Conservation (phyloP, 768 basidiomycete species). For the Cantharellus cinnabarinus region DNA sequence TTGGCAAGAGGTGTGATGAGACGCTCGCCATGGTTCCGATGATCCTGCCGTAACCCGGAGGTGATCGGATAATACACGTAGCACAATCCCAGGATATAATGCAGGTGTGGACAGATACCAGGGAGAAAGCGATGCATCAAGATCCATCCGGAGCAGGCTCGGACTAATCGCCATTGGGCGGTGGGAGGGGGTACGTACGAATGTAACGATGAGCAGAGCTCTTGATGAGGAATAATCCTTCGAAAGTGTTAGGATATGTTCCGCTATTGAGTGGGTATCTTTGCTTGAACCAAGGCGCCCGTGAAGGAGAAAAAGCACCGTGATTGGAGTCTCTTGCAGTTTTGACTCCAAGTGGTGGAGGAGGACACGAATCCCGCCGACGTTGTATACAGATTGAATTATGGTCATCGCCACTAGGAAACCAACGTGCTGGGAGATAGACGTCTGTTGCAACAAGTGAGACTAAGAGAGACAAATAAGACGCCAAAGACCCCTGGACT, state of each 20-base stretch:
- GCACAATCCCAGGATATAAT: too few species aligned
- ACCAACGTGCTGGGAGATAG: too few species aligned
- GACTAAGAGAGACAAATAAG: too few species aligned
- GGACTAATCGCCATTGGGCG: not conserved
- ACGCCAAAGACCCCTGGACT: too few species aligned
- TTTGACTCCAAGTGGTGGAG: not conserved
- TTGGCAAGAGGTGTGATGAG: slow-evolving; percentile 21
- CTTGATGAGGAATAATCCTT: slow-evolving; percentile 7
- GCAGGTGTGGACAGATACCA: not conserved
- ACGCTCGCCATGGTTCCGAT: slow-evolving; percentile 32
- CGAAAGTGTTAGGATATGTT: slow-evolving; percentile 15
- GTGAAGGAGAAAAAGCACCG: slow-evolving; percentile 28
- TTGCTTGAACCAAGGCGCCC: slow-evolving; percentile 22
- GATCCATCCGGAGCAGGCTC: not conserved
- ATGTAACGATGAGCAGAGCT: slow-evolving; percentile 24
- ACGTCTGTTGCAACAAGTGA: too few species aligned
- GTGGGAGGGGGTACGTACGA: slow-evolving; percentile 8
- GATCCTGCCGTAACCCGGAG: slow-evolving; percentile 19
- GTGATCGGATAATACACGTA: too few species aligned
- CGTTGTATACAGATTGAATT: not conserved
- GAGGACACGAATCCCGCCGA: not conserved
- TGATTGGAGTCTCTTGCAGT: slow-evolving; percentile 10
- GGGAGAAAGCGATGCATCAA: not conserved
- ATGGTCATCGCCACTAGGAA: not conserved
- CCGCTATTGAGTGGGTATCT: slow-evolving; percentile 17